Base-by-base conservation (phyloP, 371 early-diverging fungal genomes). In the Lichtheimia ramosa region DNA sequence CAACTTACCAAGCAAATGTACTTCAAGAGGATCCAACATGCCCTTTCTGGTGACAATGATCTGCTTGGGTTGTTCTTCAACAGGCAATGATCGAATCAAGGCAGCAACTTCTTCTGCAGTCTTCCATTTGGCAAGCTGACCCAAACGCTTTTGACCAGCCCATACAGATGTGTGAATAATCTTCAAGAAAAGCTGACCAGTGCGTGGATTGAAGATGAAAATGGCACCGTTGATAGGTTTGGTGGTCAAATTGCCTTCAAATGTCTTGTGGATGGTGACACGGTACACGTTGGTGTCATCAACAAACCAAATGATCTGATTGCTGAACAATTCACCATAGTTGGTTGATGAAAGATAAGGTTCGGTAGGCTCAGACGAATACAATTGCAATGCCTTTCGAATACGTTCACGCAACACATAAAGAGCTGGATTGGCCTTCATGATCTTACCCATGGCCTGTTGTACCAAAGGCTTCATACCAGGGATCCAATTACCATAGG, bases 261-360 rank as follows among this genome's bases (percentile, higher is more conserved):
- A 97, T 8, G 99, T 98, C 88, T 97, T 97, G 87, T 99, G 99
- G 71, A 97, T 96, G 25, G 98, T 99, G 42, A 99, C 99, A 70
- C 99, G 94, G 75, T 99, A 99, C 4, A 99, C 99, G 65, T 98
- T 97, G 55, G 99, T 97, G 71, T 99, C 99, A 74, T 99, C 99
- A 24, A 99, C 93, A 70, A 99, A 99, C 99, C 99, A 99, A 66
- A 96, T 96, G 63, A 94, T 97, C 77, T 97, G 96, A 74, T 96
- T 95, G 59, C 92, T 91, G 83, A 99, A 99, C 63, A 99, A 75
- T 73, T 99, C 99, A 40, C 94, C 93, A 69, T 98, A 98, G 81
- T 98, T 97, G 58, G 93, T 90, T 34, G 94, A 92, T 54, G 92
- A 93, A 63, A 99, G 79, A 74, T 97, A 97, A 43, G 97, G 98